A percentile compares a stretch with the other conserved stretches of the same genome.
Conservation (phyloP, 768 basidiomycete genomes). For the Macrolepiota dolichaula region DNA sequence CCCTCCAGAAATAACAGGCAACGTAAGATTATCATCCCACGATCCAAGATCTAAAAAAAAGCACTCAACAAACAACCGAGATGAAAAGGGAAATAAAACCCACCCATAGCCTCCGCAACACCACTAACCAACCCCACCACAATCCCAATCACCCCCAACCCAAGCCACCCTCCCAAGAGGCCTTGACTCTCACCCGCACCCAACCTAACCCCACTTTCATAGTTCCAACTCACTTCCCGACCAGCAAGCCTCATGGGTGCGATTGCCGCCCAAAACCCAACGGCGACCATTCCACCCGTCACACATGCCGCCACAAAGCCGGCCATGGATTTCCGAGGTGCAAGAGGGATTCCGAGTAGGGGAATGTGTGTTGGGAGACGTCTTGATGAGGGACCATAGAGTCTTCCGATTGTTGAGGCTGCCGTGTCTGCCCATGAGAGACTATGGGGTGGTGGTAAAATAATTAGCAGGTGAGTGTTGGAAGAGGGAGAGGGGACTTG, state of each 20-base stretch:
- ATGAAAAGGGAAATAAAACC: no score
- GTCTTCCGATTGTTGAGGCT: constrained; percentile 88
- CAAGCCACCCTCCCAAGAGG: constrained; percentile 33
- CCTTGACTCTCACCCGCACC: constrained; percentile 20
- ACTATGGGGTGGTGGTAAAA: constrained; percentile 32
- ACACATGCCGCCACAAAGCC: constrained; percentile 77
- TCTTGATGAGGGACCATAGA: constrained; percentile 70
- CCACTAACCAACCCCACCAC: constrained; percentile 79
- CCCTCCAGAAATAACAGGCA: constrained; percentile 51
- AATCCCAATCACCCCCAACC: constrained; percentile 53
- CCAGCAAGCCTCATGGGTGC: constrained; percentile 41
- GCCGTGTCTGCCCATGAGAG: constrained; percentile 96
- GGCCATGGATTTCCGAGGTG: constrained; percentile 79
- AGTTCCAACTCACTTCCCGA: constrained; percentile 49
- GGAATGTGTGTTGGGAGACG: constrained; percentile 38
- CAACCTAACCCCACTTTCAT: not conserved
- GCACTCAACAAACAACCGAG: not conserved
- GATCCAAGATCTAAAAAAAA: constrained; percentile 65
- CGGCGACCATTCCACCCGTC: constrained; percentile 65
- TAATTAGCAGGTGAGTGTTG: not conserved
- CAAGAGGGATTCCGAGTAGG: constrained; percentile 60
- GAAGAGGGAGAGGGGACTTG: constrained; percentile 34
- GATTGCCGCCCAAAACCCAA: constrained; percentile 70
- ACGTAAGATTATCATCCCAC: constrained; percentile 85
- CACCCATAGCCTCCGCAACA: constrained; percentile 87